These are phyloP conservation scores for Boletus huronensis DNA, from an alignment of 768 basidiomycete species.

Conservation along the genomic window DNA sequence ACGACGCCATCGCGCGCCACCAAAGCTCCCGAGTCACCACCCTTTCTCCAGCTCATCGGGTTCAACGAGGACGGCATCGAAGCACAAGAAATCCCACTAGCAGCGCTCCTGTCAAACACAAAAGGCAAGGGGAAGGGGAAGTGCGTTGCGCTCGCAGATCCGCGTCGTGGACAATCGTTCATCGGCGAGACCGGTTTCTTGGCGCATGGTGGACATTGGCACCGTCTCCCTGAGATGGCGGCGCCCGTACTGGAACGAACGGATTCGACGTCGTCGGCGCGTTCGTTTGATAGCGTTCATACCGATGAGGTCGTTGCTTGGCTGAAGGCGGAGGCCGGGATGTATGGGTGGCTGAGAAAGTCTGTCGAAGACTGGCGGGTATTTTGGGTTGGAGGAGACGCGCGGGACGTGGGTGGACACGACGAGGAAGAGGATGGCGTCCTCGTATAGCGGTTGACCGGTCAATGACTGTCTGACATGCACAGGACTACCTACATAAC, in stretches of 20 bases:
- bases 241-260: conserved; percentile 40
- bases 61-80: conserved; percentile 73
- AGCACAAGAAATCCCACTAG: conserved; percentile 61
- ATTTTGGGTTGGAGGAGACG: conserved; percentile 74
- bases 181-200: conserved; percentile 57
- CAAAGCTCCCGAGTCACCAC: conserved; percentile 13
- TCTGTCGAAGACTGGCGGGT: conserved; percentile 74
- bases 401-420: conserved; percentile 24
- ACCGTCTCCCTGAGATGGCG: conserved; percentile 26
- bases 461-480: background rate
- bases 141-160: conserved; percentile 43
- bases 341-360: conserved; percentile 78
- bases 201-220: conserved; percentile 47
- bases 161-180: conserved; percentile 55
- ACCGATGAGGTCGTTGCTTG: conserved; percentile 47
- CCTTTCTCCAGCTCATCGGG: conserved; percentile 65
- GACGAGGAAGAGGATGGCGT: conserved; percentile 31
- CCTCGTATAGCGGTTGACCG: conserved; percentile 22
- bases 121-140: conserved; percentile 38
- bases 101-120: conserved; percentile 36
- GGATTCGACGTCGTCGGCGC: conserved; percentile 41
- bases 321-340: conserved; percentile 55
- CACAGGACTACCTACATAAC: background rate
- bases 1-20: conserved; percentile 8
- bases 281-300: conserved; percentile 50